Evolutionary conservation across 2,329 filamentous ascomycete genomes (phyloP).

Genomic region (Aspergillus bombycis): DNA sequence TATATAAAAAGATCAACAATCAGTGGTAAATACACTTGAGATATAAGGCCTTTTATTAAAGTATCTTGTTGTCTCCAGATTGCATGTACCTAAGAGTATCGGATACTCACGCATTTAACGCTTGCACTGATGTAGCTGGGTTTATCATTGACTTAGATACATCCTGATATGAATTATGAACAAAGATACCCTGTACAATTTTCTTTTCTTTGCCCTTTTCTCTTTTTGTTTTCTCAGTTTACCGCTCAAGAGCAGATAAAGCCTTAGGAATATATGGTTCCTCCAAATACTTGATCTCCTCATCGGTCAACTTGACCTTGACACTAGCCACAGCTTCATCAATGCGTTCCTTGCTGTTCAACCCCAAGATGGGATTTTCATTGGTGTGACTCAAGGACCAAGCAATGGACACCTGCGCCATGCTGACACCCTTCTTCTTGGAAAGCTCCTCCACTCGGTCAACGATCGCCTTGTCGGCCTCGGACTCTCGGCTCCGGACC

Average conservation of each 20-base stretch:
- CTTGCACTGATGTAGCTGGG: background rate
- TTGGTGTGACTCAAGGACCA: conserved; percentile 62
- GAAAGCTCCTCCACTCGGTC: conserved; percentile 62
- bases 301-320: conserved; percentile 54
- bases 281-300: conserved; percentile 65
- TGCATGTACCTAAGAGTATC: background rate
- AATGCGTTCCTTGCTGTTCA: conserved; percentile 62
- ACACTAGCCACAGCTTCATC: conserved; percentile 60
- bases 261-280: conserved; percentile 62
- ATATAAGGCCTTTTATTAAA: background rate
- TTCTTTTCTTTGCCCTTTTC: background rate
- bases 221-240: background rate
- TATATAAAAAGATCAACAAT: background rate
- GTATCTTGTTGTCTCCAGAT: background rate
- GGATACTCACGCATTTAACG: background rate
- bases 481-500: conserved; percentile 46
- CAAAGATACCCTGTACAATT: background rate
- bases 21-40: background rate
- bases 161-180: background rate
- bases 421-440: conserved; percentile 59
- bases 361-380: conserved; percentile 63
- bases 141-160: background rate
- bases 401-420: conserved; percentile 66
- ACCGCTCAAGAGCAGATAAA: conserved; percentile 31
- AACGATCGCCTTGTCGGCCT: conserved; percentile 57